phyloP scores from a whole-genome alignment of 306 rosid genomes.

The Begonia loranthoides region DNA sequence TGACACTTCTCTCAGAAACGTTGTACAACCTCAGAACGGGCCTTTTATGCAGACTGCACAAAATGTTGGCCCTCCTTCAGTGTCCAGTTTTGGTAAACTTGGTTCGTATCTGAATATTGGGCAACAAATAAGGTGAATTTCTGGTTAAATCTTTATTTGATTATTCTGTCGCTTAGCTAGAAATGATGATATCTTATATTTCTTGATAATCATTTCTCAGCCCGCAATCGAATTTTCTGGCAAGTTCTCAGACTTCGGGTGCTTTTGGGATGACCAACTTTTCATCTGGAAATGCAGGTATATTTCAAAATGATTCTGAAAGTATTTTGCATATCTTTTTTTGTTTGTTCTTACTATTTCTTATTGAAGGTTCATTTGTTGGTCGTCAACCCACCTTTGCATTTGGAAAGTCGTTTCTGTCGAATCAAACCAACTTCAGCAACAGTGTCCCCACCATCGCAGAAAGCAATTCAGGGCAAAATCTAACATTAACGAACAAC shows the following conservation, averaged over 20 bases:
- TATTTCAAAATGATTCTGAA: slow-evolving; percentile 7
- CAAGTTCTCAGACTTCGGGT: slow-evolving; percentile 15
- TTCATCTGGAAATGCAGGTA: slow-evolving; percentile 12
- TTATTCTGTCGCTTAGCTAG: not conserved
- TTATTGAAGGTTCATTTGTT: slow-evolving; percentile 16
- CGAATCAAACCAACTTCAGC: slow-evolving; percentile 19
- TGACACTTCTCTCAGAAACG: slow-evolving; percentile 19
- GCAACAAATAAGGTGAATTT: slow-evolving; percentile 33
- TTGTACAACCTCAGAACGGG: slow-evolving; percentile 19
- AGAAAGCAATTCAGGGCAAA: slow-evolving; percentile 16
- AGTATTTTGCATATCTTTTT: slow-evolving; percentile 1
- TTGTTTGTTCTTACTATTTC: slow-evolving; percentile 1
- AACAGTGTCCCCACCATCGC: slow-evolving; percentile 21
- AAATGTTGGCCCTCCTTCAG: slow-evolving; percentile 41
- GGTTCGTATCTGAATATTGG: slow-evolving; percentile 44
- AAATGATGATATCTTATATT: not conserved
- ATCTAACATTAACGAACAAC: slow-evolving; percentile 16
- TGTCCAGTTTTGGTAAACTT: slow-evolving; percentile 77
- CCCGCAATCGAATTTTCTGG: slow-evolving; percentile 32
- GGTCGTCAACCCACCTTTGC: slow-evolving; percentile 20
- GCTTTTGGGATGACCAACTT: slow-evolving; percentile 15
- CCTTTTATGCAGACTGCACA: slow-evolving; percentile 21
- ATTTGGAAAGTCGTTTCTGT: slow-evolving; percentile 21
- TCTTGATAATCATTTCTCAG: slow-evolving; percentile 19
- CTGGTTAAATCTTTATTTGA: not conserved